Evolutionary conservation across 2,329 filamentous ascomycete species (phyloP).

Genomic region (Fonsecaea monophora): DNA sequence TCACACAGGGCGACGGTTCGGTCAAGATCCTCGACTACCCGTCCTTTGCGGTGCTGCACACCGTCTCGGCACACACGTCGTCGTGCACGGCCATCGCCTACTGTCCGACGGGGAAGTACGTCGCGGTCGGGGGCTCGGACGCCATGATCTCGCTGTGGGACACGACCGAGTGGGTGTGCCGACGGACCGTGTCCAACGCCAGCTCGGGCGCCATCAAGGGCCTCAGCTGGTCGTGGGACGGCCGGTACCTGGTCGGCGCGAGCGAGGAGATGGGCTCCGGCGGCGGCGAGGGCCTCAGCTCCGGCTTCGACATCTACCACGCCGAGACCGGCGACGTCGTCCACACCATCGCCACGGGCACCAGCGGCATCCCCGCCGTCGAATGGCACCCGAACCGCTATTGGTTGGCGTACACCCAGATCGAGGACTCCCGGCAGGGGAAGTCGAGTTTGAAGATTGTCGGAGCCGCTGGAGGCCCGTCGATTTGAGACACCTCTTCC

Average conservation of each 20-base stretch:
- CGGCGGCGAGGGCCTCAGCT: constrained; percentile 42
- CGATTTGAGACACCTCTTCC: constrained; percentile 24
- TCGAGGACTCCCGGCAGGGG: constrained; percentile 48
- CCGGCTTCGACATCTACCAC: constrained; percentile 58
- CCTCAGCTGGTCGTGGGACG: constrained; percentile 59
- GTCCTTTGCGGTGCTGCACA: constrained; percentile 53
- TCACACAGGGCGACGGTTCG: constrained; percentile 61
- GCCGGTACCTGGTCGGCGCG: constrained; percentile 56
- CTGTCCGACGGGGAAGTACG: constrained; percentile 56
- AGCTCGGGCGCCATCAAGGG: constrained; percentile 55
- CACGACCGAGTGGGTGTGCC: constrained; percentile 59
- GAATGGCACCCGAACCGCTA: constrained; percentile 59
- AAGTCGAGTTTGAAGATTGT: constrained; percentile 56
- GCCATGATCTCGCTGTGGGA: constrained; percentile 60
- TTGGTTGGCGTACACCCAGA: constrained; percentile 57
- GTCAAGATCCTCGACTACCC: constrained; percentile 58
- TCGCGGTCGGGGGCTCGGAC: constrained; percentile 57
- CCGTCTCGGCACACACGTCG: constrained; percentile 57
- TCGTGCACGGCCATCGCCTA: constrained; percentile 55
- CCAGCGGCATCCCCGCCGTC: constrained; percentile 53
- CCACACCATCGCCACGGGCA: constrained; percentile 52
- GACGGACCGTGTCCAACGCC: constrained; percentile 54
- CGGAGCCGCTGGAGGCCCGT: constrained; percentile 51
- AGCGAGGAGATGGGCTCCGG: constrained; percentile 55
- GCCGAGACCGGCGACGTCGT: constrained; percentile 58